Conservation (phyloP, 768 basidiomycete genomes). For the Naganishia randhawae region DNA sequence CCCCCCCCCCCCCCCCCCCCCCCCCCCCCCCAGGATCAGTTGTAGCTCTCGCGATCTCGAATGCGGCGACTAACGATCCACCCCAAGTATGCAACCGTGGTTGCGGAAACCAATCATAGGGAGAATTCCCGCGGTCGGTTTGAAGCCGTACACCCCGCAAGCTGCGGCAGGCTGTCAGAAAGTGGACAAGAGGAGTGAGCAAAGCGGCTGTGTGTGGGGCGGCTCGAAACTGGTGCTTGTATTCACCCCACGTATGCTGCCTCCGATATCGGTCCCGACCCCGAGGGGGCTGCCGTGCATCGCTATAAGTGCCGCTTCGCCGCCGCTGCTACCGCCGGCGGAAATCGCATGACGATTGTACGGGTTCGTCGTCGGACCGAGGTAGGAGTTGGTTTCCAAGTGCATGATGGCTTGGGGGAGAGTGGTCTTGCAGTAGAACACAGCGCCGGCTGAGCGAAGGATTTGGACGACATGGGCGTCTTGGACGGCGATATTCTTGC, state of each 20-base stretch:
- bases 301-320: conserved; percentile 74
- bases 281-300: conserved; percentile 58
- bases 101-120: conserved; percentile 11
- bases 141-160: conserved; percentile 63
- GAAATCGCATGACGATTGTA: conserved; percentile 65
- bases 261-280: conserved; percentile 74
- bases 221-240: not conserved
- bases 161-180: conserved; percentile 59
- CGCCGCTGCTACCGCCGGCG: conserved; percentile 76
- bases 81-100: conserved; percentile 4
- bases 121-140: conserved; percentile 33
- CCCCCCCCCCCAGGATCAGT: too few relatives aligned
- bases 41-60: too few relatives aligned
- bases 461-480: conserved; percentile 5
- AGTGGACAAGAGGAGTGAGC: not conserved
- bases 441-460: conserved; percentile 53
- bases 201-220: not conserved
- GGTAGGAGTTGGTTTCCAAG: conserved; percentile 70
- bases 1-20: too few relatives aligned
- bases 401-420: conserved; percentile 55
- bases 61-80: not conserved
- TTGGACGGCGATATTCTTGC: conserved; percentile 3
- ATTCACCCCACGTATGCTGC: conserved; percentile 56
- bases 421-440: conserved; percentile 58
- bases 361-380: conserved; percentile 75